These are phyloP conservation scores for Pestalotiopsis sp. DNA, from an alignment of 2,329 filamentous ascomycete genomes.

Conservation along the genomic window DNA sequence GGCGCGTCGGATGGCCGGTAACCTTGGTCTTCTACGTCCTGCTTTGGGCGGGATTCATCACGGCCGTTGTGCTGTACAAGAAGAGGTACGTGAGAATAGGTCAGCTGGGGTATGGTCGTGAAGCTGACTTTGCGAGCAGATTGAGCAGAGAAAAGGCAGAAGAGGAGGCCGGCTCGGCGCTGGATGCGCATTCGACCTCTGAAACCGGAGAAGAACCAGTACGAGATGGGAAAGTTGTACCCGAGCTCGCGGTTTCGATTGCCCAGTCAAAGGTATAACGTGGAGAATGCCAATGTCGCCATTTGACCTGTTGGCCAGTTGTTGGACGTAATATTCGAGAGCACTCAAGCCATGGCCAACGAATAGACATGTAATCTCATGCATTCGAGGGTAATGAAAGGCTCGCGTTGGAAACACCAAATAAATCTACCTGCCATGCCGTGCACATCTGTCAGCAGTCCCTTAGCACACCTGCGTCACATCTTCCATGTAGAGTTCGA, in stretches of 20 bases:
- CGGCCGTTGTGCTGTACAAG: conserved; percentile 38
- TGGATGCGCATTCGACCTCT: background rate
- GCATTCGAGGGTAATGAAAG: too few relatives aligned
- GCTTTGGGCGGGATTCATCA: conserved; percentile 44
- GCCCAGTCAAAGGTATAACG: conserved; percentile 4
- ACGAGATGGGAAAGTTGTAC: conserved; percentile 2
- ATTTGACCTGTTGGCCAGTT: background rate
- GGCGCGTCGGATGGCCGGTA: conserved; percentile 52
- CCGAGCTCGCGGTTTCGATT: background rate
- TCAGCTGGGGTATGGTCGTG: background rate
- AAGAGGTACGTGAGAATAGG: conserved; percentile 21
- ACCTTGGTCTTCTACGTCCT: conserved; percentile 48
- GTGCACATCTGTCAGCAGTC: too few relatives aligned
- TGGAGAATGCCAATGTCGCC: background rate
- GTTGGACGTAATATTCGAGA: too few relatives aligned
- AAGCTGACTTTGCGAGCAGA: background rate
- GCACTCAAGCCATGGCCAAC: too few relatives aligned
- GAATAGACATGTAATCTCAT: too few relatives aligned
- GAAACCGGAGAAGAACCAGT: background rate
- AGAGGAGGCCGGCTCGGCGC: background rate
- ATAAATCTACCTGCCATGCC: too few relatives aligned
- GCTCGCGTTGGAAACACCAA: too few relatives aligned
- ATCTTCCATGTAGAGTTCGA: too few relatives aligned
- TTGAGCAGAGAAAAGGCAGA: background rate
- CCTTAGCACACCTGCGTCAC: too few relatives aligned